Conservation (phyloP, 345 rosid genomes). For the Citrus inodora region DNA sequence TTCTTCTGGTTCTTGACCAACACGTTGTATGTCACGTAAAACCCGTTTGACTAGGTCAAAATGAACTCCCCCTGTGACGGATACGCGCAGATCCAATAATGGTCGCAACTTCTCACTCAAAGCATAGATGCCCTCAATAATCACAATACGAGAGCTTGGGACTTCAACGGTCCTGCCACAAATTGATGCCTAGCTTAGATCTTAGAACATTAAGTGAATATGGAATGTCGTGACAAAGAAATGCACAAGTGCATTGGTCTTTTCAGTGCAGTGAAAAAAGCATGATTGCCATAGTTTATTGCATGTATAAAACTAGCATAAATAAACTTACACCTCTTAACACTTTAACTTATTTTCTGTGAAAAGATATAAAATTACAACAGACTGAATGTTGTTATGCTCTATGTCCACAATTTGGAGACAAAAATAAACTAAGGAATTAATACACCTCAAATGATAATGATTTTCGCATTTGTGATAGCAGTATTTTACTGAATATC, state of each 20-base stretch:
- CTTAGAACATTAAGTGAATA: not conserved
- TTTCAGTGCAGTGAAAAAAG: not conserved
- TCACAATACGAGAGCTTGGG: constrained; percentile 87
- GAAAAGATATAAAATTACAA: not conserved
- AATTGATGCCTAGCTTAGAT: constrained; percentile 17
- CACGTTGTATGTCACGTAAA: constrained; percentile 95
- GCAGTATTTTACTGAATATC: not conserved
- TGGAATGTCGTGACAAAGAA: not conserved
- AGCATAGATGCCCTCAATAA: constrained; percentile 96
- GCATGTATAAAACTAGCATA: not conserved
- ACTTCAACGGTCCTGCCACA: constrained; percentile 76
- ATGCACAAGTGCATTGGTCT: constrained; percentile 1
- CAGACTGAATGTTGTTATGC: not conserved
- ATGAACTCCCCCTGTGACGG: constrained; percentile 96
- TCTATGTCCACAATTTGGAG: not conserved
- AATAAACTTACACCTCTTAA: not conserved
- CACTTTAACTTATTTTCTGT: not conserved
- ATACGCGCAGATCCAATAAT: constrained; percentile 80
- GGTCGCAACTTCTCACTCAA: constrained; percentile 85
- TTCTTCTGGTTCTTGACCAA: constrained; percentile 97
- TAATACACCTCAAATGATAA: not conserved
- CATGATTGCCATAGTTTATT: not conserved
- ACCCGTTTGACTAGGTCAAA: constrained; percentile 99
- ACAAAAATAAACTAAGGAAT: not conserved
- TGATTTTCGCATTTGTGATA: not conserved